Base-by-base conservation (phyloP, 352 stramenopile species). In the Plasmopara viticola region DNA sequence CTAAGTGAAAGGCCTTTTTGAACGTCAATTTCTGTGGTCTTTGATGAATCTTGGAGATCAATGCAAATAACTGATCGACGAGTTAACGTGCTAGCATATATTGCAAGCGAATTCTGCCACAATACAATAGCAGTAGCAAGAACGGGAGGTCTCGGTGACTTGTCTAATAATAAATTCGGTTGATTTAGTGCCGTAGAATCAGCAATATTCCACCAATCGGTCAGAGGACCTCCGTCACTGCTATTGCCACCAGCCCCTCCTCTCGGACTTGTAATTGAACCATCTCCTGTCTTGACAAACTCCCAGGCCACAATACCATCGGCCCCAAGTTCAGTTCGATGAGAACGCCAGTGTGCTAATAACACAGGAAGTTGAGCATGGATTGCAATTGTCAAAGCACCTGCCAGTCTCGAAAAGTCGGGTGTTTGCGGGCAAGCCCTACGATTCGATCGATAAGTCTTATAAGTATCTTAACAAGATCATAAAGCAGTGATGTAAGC, bases 331-430 rank as follows among this genome's bases (percentile, higher is more conserved):
- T 66, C 58, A 14, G 20, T 56, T 60, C 44, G 44, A 30, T 50
- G 30, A 20, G 49, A 59, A 34, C 47, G 66, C 77, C 79, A 90
- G 30, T 80, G 65, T 5, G 62, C 44, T 5, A 84, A 6, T 9
- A 88, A 20, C 10, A 87, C 20, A 7, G 74, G 64, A 9, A 68
- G 20, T 33, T 77, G 59, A 0, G 58, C 51, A 43, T 90, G 73
- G 10, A 87, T 54, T 1, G 44, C 33, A 33, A 85, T 51, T n/a
- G 58, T 56, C 5, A 90, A 44, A 18, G 70, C 56, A 29, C 77
- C 77, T 40, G 53, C 70, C 15, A 78, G 60, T 45, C 73, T 74
- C 9, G 68, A 64, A 41, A 90, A 86, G 18, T 87, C 77, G 5
- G 53, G 48, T 1, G 60, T 64, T 33, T 76, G 70, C 30, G 75